Evolutionary conservation across 2,329 filamentous ascomycete genomes (phyloP).

Genomic region (Fusarium paranaense): DNA sequence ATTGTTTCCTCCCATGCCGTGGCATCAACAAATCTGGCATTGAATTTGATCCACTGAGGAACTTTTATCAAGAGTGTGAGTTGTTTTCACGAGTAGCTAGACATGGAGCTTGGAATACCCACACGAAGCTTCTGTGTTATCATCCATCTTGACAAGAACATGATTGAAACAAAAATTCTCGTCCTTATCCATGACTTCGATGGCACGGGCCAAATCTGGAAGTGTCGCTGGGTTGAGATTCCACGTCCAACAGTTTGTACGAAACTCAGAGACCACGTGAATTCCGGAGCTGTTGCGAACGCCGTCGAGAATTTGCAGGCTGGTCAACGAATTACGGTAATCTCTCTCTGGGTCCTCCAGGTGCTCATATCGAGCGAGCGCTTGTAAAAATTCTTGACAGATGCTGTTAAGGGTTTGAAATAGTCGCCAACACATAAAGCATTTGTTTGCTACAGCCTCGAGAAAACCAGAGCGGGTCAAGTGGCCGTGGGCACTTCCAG

Average conservation of each 20-base stretch:
- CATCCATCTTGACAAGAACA: background rate
- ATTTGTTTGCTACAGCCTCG: background rate
- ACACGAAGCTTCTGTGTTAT: background rate
- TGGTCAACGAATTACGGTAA: background rate
- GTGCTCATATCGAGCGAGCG: background rate
- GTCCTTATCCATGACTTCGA: background rate
- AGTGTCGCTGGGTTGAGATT: background rate
- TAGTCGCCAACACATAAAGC: background rate
- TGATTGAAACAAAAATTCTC: background rate
- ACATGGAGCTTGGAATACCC: background rate
- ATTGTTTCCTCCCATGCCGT: background rate
- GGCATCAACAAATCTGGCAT: background rate
- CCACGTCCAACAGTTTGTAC: background rate
- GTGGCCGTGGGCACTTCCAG: background rate
- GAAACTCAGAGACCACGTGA: background rate
- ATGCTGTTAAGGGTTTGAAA: background rate
- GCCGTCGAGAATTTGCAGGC: background rate
- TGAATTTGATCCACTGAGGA: background rate
- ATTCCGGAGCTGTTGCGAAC: background rate
- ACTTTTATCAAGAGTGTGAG: background rate
- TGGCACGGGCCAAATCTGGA: background rate
- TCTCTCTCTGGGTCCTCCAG: background rate
- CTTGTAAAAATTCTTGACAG: background rate
- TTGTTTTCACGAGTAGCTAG: background rate
- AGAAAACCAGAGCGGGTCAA: background rate